phyloP scores from a whole-genome alignment of 768 basidiomycete species.

The Collybia sordida region DNA sequence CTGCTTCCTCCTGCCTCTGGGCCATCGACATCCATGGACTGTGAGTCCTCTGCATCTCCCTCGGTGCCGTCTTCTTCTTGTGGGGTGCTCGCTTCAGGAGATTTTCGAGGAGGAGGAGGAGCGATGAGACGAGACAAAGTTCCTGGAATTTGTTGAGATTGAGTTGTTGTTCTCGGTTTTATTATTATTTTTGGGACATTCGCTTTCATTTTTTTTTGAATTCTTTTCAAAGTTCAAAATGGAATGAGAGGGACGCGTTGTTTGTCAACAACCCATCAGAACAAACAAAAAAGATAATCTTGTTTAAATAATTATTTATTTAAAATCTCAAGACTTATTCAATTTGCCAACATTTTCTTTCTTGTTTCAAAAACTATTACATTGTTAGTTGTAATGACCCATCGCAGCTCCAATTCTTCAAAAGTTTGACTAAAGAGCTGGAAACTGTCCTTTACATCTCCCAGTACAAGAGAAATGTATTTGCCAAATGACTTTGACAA shows the following conservation, averaged over 20 bases:
- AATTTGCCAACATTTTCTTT: too few relatives aligned
- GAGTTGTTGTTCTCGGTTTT: constrained; percentile 35
- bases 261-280: too few relatives aligned
- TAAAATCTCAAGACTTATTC: too few relatives aligned
- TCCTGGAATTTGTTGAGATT: constrained; percentile 20
- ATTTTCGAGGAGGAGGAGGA: constrained; percentile 11
- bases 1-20: constrained; percentile 21
- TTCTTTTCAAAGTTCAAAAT: too few relatives aligned
- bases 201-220: not conserved
- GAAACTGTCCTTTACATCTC: not conserved
- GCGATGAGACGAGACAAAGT: constrained; percentile 21
- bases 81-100: constrained; percentile 18
- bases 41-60: constrained; percentile 32
- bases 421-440: not conserved
- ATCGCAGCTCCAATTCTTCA: not conserved
- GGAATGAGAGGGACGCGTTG: too few relatives aligned
- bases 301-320: too few relatives aligned
- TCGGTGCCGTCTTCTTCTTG: constrained; percentile 21
- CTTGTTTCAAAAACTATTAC: constrained; percentile 2
- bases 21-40: constrained; percentile 37
- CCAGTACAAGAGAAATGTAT: constrained; percentile 3
- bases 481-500: constrained; percentile 18
- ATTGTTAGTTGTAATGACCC: constrained; percentile 1
- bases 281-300: too few relatives aligned
- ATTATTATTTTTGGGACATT: constrained; percentile 49